phyloP scores from a whole-genome alignment of 2,329 filamentous ascomycete species.

The Alternaria conjuncta region DNA sequence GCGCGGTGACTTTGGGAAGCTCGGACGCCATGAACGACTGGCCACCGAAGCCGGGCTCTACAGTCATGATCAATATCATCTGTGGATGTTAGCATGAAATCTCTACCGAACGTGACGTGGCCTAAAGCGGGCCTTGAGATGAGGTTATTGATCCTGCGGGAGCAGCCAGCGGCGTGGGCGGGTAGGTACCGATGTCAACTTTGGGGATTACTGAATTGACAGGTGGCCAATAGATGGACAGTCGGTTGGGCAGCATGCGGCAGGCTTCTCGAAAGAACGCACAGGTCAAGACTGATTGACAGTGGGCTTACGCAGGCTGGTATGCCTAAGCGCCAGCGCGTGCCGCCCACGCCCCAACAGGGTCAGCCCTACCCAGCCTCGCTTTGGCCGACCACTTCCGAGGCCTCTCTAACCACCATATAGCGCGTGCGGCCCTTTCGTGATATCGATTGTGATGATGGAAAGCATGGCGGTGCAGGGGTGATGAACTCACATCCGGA shows the following conservation, averaged over 20 bases:
- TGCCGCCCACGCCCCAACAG: conserved; percentile 35
- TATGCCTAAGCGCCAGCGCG: conserved; percentile 42
- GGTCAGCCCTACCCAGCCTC: conserved; percentile 30
- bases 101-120: not conserved
- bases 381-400: conserved; percentile 13
- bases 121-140: conserved; percentile 4
- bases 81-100: conserved; percentile 48
- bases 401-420: conserved; percentile 20
- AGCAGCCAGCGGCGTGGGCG: conserved; percentile 15
- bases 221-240: conserved; percentile 15
- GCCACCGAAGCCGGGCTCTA: conserved; percentile 94
- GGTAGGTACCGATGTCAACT: conserved; percentile 14
- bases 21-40: conserved; percentile 98
- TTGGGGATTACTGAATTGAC: conserved; percentile 1
- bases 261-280: conserved; percentile 24
- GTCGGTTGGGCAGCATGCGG: conserved; percentile 12
- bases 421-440: conserved; percentile 17
- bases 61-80: conserved; percentile 99
- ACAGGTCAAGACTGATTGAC: conserved; percentile 23
- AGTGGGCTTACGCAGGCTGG: conserved; percentile 16
- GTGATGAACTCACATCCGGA: conserved; percentile 75
- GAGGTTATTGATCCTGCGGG: conserved; percentile 19
- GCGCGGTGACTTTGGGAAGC: conserved; percentile 87
- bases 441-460: conserved; percentile 22
- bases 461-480: conserved; percentile 1